phyloP scores from a whole-genome alignment of 2,329 filamentous ascomycete species.

The Lecanicillium sp. region DNA sequence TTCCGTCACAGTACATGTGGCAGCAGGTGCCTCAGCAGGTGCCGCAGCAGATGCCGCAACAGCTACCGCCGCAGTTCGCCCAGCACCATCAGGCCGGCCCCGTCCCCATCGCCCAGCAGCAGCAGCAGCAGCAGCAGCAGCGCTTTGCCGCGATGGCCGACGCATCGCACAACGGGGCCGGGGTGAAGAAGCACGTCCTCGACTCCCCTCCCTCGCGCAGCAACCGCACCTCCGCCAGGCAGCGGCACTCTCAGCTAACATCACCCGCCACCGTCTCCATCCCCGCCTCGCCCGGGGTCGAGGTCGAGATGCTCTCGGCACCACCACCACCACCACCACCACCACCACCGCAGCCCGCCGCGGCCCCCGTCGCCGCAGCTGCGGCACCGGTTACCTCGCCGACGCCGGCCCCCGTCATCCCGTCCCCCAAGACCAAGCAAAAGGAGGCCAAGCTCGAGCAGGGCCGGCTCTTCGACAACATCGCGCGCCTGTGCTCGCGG shows the following conservation, averaged over 20 bases:
- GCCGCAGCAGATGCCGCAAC: neutral
- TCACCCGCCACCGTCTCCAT: neutral
- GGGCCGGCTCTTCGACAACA: conserved; percentile 20
- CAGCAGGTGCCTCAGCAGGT: neutral
- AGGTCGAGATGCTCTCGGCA: too few relatives aligned
- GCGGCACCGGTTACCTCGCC: neutral
- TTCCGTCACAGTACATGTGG: too few relatives aligned
- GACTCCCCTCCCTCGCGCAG: neutral
- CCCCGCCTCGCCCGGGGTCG: too few relatives aligned
- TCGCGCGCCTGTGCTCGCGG: conserved; percentile 26
- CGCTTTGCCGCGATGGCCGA: too few relatives aligned
- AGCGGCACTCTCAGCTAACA: too few relatives aligned
- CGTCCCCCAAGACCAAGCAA: conserved; percentile 5
- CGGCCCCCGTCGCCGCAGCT: neutral
- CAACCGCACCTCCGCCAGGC: too few relatives aligned
- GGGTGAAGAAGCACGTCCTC: too few relatives aligned
- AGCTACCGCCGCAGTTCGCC: too few relatives aligned
- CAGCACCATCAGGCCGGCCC: neutral
- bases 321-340: neutral
- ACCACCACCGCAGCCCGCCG: too few relatives aligned
- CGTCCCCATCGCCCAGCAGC: neutral
- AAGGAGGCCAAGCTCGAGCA: conserved; percentile 12
- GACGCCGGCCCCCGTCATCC: conserved; percentile 9
- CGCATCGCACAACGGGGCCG: too few relatives aligned
- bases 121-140: neutral